phyloP scores from a whole-genome alignment of 2,329 filamentous ascomycete species.

The Fonsecaea nubica region DNA sequence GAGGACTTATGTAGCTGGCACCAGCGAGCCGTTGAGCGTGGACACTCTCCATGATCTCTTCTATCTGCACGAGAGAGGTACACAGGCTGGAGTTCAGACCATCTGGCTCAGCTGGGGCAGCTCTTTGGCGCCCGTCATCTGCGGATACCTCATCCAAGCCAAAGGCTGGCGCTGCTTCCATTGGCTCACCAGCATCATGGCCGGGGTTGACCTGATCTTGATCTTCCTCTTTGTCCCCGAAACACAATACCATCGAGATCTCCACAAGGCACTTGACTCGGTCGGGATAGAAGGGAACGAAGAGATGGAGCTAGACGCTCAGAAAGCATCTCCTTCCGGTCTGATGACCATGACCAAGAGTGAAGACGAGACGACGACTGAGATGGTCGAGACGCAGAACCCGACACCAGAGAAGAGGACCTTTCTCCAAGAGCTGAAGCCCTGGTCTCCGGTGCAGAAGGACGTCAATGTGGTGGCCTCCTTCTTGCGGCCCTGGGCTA shows the following conservation, averaged over 20 bases:
- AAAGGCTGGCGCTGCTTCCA: slow-evolving; percentile 51
- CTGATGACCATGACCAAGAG: background rate
- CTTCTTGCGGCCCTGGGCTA: slow-evolving; percentile 11
- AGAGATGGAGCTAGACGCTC: background rate
- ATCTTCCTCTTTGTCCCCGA: slow-evolving; percentile 48
- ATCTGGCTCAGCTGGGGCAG: slow-evolving; percentile 30
- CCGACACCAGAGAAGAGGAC: background rate
- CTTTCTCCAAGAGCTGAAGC: background rate
- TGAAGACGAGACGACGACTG: background rate
- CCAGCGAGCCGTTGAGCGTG: slow-evolving; percentile 53
- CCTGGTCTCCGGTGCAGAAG: slow-evolving; percentile 3
- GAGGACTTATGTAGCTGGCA: background rate
- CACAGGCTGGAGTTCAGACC: slow-evolving; percentile 43
- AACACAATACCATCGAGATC: slow-evolving; percentile 44
- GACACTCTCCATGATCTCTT: slow-evolving; percentile 63
- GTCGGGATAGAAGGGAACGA: background rate
- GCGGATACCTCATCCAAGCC: slow-evolving; percentile 45
- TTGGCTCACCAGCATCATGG: slow-evolving; percentile 46
- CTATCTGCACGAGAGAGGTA: slow-evolving; percentile 63
- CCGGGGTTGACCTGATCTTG: slow-evolving; percentile 42
- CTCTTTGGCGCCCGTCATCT: slow-evolving; percentile 35
- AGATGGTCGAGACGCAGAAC: slow-evolving; percentile 4
- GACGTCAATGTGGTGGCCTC: background rate
- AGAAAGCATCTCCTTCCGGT: background rate
- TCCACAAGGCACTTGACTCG: slow-evolving; percentile 19